These are phyloP conservation scores for Rosa hybrid DNA, from an alignment of 331 rosid genomes.

Conservation along the genomic window DNA sequence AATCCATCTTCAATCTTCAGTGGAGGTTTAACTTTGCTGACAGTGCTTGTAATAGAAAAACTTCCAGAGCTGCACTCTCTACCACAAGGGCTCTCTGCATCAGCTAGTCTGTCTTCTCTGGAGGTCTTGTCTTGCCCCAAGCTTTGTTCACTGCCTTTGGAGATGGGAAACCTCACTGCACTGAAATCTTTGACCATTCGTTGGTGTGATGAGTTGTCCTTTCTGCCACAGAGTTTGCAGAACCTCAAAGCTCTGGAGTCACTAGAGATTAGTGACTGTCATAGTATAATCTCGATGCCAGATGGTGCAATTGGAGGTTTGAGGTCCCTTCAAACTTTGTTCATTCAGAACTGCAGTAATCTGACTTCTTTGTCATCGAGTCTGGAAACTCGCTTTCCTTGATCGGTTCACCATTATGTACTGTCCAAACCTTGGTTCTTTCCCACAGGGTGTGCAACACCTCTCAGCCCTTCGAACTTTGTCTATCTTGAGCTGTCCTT, in stretches of 20 bases:
- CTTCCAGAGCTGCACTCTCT: no score
- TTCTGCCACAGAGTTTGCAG: not conserved
- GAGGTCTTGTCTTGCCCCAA: conserved; percentile 19
- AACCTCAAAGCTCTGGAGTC: conserved; percentile 9
- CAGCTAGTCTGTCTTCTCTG: not conserved
- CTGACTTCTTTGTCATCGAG: not conserved
- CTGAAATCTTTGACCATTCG: not conserved
- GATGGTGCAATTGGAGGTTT: not conserved
- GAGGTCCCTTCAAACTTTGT: conserved; percentile 6
- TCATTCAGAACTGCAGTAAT: not conserved
- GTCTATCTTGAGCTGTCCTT: no score
- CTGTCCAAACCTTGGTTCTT: not conserved
- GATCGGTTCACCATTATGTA: conserved; percentile 7
- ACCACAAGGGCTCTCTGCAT: no score
- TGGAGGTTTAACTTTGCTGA: conserved; percentile 1
- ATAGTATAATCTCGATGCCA: not conserved
- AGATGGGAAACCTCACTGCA: conserved; percentile 14
- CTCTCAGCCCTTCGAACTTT: no score
- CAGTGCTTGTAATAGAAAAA: not conserved
- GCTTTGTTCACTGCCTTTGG: not conserved
- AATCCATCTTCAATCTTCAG: not conserved
- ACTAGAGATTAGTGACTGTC: conserved; percentile 2
- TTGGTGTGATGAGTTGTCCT: not conserved
- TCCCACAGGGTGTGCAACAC: not conserved
- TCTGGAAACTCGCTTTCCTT: conserved; percentile 1